These are phyloP conservation scores for Atkinsonella texensis DNA, from an alignment of 2,329 filamentous ascomycete species.

Conservation along the genomic window DNA sequence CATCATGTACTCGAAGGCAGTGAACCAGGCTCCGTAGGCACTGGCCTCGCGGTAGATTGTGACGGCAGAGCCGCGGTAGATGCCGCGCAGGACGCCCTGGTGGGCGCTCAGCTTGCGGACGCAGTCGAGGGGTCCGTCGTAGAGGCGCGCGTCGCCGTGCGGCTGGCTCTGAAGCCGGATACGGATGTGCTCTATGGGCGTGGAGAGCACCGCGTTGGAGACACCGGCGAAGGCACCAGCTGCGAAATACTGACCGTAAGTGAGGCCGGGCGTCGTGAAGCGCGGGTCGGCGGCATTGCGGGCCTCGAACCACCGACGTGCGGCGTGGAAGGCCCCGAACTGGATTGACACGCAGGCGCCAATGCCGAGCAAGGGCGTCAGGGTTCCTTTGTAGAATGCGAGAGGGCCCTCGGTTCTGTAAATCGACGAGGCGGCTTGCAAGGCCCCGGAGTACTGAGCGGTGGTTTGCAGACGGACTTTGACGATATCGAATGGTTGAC, in stretches of 20 bases:
- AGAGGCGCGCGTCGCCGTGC: constrained; percentile 68
- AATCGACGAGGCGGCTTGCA: constrained; percentile 73
- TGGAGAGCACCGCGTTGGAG: constrained; percentile 77
- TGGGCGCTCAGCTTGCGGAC: constrained; percentile 65
- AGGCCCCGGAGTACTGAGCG: constrained; percentile 64
- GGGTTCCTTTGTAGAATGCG: constrained; percentile 96
- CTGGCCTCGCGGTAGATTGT: constrained; percentile 83
- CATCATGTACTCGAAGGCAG: constrained; percentile 94
- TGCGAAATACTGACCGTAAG: constrained; percentile 78
- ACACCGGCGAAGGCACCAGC: constrained; percentile 87
- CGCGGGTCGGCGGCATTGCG: constrained; percentile 53
- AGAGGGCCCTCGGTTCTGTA: constrained; percentile 75
- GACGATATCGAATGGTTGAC: constrained; percentile 77
- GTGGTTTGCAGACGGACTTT: constrained; percentile 95
- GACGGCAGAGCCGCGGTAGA: constrained; percentile 81
- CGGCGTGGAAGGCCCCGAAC: constrained; percentile 93
- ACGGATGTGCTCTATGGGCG: constrained; percentile 91
- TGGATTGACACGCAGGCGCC: constrained; percentile 97
- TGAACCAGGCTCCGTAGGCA: constrained; percentile 93
- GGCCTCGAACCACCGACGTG: constrained; percentile 73
- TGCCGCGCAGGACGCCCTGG: constrained; percentile 53
- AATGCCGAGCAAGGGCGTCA: constrained; percentile 90
- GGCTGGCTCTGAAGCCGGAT: constrained; percentile 95
- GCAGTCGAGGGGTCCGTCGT: constrained; percentile 79
- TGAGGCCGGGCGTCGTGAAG: constrained; percentile 43